phyloP scores from a whole-genome alignment of 176 grass and related monocot species.

The Avena insularis region DNA sequence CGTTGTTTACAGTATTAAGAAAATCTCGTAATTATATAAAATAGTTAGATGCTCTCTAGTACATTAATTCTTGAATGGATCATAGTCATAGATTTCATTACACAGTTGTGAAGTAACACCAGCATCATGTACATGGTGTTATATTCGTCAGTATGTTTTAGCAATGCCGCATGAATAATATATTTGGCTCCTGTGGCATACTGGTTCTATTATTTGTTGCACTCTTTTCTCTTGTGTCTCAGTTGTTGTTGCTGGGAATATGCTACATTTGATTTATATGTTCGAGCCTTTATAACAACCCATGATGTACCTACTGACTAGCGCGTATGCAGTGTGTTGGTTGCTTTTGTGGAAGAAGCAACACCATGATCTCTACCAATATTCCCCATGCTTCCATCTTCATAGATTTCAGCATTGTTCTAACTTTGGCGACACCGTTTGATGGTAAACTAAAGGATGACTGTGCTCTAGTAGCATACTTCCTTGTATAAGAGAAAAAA shows the following conservation, averaged over 20 bases:
- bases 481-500: not conserved
- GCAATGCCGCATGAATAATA: not conserved
- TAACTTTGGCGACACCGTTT: not conserved
- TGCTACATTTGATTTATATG: not conserved
- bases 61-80: not conserved
- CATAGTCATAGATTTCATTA: not conserved
- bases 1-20: not conserved
- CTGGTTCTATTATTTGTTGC: not conserved
- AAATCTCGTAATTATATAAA: not conserved
- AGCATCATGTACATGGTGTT: not conserved
- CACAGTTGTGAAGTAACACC: not conserved
- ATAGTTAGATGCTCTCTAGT: not conserved
- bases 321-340: not conserved
- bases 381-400: conserved; percentile 6
- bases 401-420: not conserved
- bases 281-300: not conserved
- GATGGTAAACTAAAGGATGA: not conserved
- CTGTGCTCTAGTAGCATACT: not conserved
- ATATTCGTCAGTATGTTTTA: not conserved
- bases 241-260: not conserved
- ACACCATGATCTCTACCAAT: not conserved
- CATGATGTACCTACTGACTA: not conserved
- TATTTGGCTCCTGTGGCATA: not conserved
- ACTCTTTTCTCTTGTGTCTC: not conserved
- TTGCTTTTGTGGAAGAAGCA: conserved; percentile 1